phyloP scores from a whole-genome alignment of 495 filamentous ascomycete species.

The Tuber umbilicatum region DNA sequence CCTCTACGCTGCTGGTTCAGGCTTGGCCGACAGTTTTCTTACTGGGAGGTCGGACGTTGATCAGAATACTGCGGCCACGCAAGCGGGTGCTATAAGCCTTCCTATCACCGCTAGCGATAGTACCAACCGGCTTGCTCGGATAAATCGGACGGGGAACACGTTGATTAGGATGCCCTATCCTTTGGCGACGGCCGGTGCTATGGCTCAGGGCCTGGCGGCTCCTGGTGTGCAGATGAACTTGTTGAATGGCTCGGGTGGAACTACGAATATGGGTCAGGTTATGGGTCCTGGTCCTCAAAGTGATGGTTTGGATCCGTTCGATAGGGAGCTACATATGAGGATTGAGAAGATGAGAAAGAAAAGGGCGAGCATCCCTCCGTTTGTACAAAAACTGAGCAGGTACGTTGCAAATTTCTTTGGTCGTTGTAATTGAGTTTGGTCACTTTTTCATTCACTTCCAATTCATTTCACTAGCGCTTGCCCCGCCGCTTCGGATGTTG shows the following conservation, averaged over 20 bases:
- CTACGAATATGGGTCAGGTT: slow-evolving; percentile 24
- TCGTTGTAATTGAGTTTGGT: slow-evolving; percentile 1
- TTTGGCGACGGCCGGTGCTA: slow-evolving; percentile 12
- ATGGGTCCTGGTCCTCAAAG: slow-evolving; percentile 29
- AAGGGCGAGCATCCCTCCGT: slow-evolving; percentile 66
- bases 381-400: slow-evolving; percentile 98
- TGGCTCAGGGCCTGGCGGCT: slow-evolving; percentile 2
- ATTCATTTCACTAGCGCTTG: slow-evolving; percentile 9
- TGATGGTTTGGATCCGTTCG: slow-evolving; percentile 32
- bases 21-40: slow-evolving; percentile 23
- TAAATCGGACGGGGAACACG: slow-evolving; percentile 31
- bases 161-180: slow-evolving; percentile 36
- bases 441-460: slow-evolving; percentile 23
- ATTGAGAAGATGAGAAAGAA: slow-evolving; percentile 43
- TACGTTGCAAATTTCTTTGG: slow-evolving; percentile 45
- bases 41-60: slow-evolving; percentile 12
- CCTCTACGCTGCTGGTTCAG: slow-evolving; percentile 21
- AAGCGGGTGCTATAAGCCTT: slow-evolving; percentile 16
- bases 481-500: slow-evolving; percentile 11
- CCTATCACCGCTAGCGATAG: slow-evolving; percentile 17
- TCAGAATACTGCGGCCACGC: slow-evolving; percentile 14
- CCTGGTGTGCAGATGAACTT: slow-evolving; percentile 31
- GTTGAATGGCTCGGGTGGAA: slow-evolving; percentile 24
- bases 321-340: slow-evolving; percentile 34
- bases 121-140: slow-evolving; percentile 22